phyloP scores from a whole-genome alignment of 2,329 filamentous ascomycete species.

The Periglandula ipomoeae region DNA sequence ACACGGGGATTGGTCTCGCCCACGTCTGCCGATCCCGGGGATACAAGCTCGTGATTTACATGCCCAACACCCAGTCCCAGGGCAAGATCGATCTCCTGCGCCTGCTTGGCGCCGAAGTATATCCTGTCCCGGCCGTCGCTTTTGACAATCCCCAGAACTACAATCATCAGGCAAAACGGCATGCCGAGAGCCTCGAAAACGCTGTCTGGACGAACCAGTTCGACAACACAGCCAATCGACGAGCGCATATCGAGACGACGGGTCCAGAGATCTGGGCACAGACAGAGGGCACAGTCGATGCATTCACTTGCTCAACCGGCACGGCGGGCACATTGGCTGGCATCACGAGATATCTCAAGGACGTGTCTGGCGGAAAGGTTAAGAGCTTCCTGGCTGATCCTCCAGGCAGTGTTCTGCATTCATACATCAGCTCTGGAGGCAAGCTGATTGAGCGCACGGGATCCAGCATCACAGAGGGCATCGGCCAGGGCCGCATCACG shows the following conservation, averaged over 20 bases:
- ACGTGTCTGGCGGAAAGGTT: conserved; percentile 65
- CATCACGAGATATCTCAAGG: conserved; percentile 81
- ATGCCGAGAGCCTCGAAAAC: conserved; percentile 78
- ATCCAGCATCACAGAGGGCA: conserved; percentile 92
- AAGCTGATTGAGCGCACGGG: conserved; percentile 73
- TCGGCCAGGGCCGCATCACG: conserved; percentile 93
- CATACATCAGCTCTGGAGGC: conserved; percentile 79
- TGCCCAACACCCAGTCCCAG: conserved; percentile 97
- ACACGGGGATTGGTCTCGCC: conserved; percentile 94
- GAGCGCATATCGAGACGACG: conserved; percentile 92
- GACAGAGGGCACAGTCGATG: conserved; percentile 76
- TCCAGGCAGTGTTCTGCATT: conserved; percentile 85
- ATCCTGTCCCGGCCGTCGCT: conserved; percentile 89
- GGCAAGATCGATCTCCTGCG: conserved; percentile 93
- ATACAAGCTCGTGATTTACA: conserved; percentile 96
- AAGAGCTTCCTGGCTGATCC: conserved; percentile 90
- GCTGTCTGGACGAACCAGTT: conserved; percentile 99
- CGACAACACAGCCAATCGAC: conserved; percentile 89
- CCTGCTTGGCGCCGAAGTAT: conserved; percentile 86
- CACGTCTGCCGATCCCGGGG: conserved; percentile 90
- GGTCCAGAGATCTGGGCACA: conserved; percentile 97
- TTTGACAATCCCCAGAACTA: conserved; percentile 96
- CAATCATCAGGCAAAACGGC: conserved; percentile 88
- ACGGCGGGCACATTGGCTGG: conserved; percentile 89
- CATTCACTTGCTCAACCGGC: conserved; percentile 91